Evolutionary conservation across 2,329 filamentous ascomycete species (phyloP), one percentile per base, ranked within the genome.

Genomic region (Fusarium ramigenum): DNA sequence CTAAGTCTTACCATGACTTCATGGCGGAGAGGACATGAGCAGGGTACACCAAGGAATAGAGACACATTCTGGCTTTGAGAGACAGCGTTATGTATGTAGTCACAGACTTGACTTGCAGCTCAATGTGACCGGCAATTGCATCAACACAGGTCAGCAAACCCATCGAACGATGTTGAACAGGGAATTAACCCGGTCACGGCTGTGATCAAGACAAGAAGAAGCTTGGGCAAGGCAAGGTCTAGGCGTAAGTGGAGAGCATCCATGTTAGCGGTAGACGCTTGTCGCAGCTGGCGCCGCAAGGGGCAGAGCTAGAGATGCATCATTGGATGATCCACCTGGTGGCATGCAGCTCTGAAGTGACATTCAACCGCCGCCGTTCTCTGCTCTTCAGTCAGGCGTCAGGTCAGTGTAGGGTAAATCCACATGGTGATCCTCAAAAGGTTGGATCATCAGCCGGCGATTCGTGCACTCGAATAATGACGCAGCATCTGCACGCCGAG

Each of bases 241-340:
- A 66, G 74, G 75, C 72, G 62, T 54, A 69, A 63, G 75, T 77
- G 75, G 75, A 66, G 66, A 65, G 54, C 16, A 60, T n/a, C 42
- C 66, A 50, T 74, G 70, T 66, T 67, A 65, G 64, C 47, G 53
- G 34, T 43, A 64, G 63, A 72, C 69, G 69, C 69, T 72, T 72
- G 70, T 72, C 36, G 63, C 58, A 64, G 60, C 63, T 72, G 71
- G 73, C 68, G 69, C 74, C 58, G 73, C 71, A 76, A 76, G 74
- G 74, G 74, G 74, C 60, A 66, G 42, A 64, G 65, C 73, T 77
- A 77, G 64, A 69, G 73, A 63, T 75, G 73, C 75, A 72, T 65
- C 52, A 53, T 54, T 69, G 66, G 75, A 77, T 72, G 65, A 15
- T 62, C 66, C 72, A 75, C 73, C 75, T 75, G 72, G 71, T 77